Conservation (phyloP, 1,284 basidiomycete species). For the Ceratobasidium sp. region DNA sequence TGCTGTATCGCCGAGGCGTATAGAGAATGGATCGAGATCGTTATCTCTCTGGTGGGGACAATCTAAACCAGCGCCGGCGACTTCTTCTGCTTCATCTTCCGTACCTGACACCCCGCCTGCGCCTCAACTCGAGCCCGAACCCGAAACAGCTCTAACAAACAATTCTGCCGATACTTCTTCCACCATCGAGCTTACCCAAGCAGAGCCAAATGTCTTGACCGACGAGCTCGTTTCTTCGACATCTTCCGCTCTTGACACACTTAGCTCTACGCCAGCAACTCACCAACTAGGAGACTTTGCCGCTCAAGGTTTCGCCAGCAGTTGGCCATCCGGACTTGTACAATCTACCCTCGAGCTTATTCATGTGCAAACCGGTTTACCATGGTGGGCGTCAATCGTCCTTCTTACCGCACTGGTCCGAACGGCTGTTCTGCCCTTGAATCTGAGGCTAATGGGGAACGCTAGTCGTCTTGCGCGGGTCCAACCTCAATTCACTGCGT, state of each 20-base stretch:
- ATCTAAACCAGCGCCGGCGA: slow-evolving; percentile 20
- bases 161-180: not conserved
- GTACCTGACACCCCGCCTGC: not conserved
- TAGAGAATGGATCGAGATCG: not conserved
- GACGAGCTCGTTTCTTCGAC: slow-evolving; percentile 6
- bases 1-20: not conserved
- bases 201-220: slow-evolving; percentile 13
- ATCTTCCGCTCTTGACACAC: slow-evolving; percentile 5
- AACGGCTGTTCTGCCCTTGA: slow-evolving; percentile 73
- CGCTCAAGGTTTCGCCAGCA: slow-evolving; percentile 74
- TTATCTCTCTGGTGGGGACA: slow-evolving; percentile 36
- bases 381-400: slow-evolving; percentile 89
- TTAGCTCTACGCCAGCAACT: slow-evolving; percentile 8
- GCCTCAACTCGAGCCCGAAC: not conserved
- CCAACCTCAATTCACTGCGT: slow-evolving; percentile 65
- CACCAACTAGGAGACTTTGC: slow-evolving; percentile 71
- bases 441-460: slow-evolving; percentile 72
- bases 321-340: slow-evolving; percentile 72
- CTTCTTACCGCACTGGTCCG: slow-evolving; percentile 77
- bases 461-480: slow-evolving; percentile 75
- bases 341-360: slow-evolving; percentile 72
- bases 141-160: not conserved
- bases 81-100: not conserved
- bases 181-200: slow-evolving; percentile 15
- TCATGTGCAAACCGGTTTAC: slow-evolving; percentile 77